Base-by-base conservation (phyloP, 2,329 filamentous ascomycete genomes). In the Diaporthe longicolla region DNA sequence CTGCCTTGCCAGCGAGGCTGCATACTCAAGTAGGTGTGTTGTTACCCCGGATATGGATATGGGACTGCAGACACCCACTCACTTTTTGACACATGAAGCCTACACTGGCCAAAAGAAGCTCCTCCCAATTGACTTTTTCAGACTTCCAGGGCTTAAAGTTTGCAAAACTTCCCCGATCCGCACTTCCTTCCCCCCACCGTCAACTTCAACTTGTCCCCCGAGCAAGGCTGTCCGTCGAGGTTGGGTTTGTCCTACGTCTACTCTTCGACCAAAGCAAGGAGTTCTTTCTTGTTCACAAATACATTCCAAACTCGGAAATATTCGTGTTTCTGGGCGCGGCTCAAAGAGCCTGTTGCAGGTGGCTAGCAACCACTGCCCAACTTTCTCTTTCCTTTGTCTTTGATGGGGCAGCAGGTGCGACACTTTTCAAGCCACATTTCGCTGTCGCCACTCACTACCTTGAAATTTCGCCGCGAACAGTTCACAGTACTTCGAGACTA, bases 321-420 rank as follows among this genome's bases (percentile, higher is more conserved):
- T 43, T 15, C 21, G 19, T 32, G 21, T 19, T 37, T 11, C 40
- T 66, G 29, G 11, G 37, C 21, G 24, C 63, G n/a, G 45, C 29
- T 66, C 45, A 66, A 52, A 66, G 63, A 10, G 11, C 29, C 43
- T 48, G 13, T 66, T 54, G 63, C 63, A 29, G 45, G 63, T 21
- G 21, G 8, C 45, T 35, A 29, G 45, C 29, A 35, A 35, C 26
- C 21, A 21, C n/a, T 11, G 24, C 10, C 45, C 21, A 24, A 24
- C 32, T 40, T 19, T 35, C 8, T 15, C 21, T 15, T 68, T 54
- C 29, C 45, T 68, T 54, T 54, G 63, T 68, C 26, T 32, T 54
- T 32, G 48, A n/a, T 13, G 32, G 8, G 8, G n/a, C 48, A 24
- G 48, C 24, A 54, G 13, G 11, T 54, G 32, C 48, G 32, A 52